Evolutionary conservation across 2,329 filamentous ascomycete genomes (phyloP), one percentile per base, ranked within the genome.

Genomic region (Leptographium radiaticola): DNA sequence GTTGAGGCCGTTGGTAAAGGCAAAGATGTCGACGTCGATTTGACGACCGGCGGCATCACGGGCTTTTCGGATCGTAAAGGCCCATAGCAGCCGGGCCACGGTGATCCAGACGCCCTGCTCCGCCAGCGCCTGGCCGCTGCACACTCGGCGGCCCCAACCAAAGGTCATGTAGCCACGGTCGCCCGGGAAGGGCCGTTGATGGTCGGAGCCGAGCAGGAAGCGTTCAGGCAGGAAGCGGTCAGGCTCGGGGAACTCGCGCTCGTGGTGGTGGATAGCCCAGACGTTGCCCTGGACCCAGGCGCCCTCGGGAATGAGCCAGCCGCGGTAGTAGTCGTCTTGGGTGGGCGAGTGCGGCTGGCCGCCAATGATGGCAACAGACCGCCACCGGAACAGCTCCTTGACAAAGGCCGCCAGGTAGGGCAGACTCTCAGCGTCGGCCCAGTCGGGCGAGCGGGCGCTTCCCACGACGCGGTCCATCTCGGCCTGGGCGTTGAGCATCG

Each of bases 71-170:
- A 81, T 74, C 53, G 70, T 68, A 60, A 81, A 83, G 0, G 70
- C 77, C 76, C 79, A 82, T 8, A 83, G 66, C 33, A 81, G 60
- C 15, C 79, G 66, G 10, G 76, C 75, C 46, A 82, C 69, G 0
- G 74, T 79, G 59, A 82, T 73, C 70, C 76, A 81, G 0, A 76
- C 76, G 7, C 78, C 76, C 60, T 80, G 76, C 63, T 83, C 79
- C 2, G 79, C 79, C 18, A 83, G 65, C 2, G 70, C 74, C 60
- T 77, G 71, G 1, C 77, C 76, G 46, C 70, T 72, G 62, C 76
- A 80, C 4, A 76, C 73, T 7, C 76, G 64, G 4, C 76, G 69
- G 8, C 77, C 77, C 73, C 75, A 79, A 31, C 76, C 76, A 60
- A 79, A 78, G 2, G 75, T 75, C 72, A 77, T 77, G 60, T 77